These are phyloP conservation scores for Mortierella claussenii DNA, from an alignment of 192 early-diverging fungal species.

Conservation along the genomic window DNA sequence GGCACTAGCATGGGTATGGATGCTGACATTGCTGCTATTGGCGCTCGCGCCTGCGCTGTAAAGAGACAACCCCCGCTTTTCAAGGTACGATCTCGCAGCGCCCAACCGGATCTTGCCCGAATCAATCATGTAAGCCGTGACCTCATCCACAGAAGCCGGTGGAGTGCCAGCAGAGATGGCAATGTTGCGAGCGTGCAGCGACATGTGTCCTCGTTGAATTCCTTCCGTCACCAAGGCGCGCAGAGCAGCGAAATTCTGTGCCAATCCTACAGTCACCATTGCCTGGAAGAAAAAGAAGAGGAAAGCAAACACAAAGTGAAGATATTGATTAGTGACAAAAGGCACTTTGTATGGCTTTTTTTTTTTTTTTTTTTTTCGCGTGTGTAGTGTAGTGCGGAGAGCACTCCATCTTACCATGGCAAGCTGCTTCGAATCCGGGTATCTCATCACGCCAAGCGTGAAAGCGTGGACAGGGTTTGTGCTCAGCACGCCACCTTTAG, in stretches of 20 bases:
- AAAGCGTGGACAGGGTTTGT: conserved; percentile 78
- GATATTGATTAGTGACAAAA: not conserved
- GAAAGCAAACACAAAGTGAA: too few species aligned
- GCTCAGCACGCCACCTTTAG: conserved; percentile 78
- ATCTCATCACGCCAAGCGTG: conserved; percentile 71
- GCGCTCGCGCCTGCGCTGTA: conserved; percentile 32
- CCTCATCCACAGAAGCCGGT: conserved; percentile 69
- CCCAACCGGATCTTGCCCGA: conserved; percentile 67
- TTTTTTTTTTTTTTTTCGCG: not conserved
- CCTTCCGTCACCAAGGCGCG: conserved; percentile 78
- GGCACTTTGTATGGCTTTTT: not conserved
- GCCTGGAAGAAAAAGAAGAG: too few species aligned
- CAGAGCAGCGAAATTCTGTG: conserved; percentile 85
- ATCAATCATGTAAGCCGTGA: conserved; percentile 76
- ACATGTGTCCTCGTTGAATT: conserved; percentile 81
- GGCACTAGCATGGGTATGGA: not conserved
- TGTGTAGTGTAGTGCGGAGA: not conserved
- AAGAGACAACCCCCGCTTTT: conserved; percentile 55
- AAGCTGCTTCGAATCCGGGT: conserved; percentile 70
- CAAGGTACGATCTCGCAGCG: conserved; percentile 69
- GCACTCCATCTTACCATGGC: conserved; percentile 57
- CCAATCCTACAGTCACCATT: conserved; percentile 75
- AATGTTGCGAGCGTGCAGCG: conserved; percentile 67
- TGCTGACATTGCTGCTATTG: conserved; percentile 13
- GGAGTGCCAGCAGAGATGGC: conserved; percentile 79